Evolutionary conservation across 164 flowering plant genomes (phyloP).

Genomic region (Chloranthus sessilifolius): DNA sequence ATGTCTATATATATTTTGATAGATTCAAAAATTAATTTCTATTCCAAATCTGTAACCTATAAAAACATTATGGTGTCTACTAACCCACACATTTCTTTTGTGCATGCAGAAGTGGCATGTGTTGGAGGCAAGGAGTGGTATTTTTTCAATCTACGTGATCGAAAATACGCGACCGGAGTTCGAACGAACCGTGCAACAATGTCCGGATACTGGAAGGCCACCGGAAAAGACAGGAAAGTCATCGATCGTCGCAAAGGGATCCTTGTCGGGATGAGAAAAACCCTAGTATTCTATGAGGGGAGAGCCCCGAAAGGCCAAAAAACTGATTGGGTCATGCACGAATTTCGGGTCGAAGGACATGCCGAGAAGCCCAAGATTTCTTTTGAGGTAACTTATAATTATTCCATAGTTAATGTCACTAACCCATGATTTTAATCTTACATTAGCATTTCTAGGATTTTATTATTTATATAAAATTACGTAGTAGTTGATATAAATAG

Average conservation of each 20-base stretch:
- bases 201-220: slow-evolving; percentile 74
- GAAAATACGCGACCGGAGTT: slow-evolving; percentile 62
- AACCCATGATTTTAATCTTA: background rate
- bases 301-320: slow-evolving; percentile 69
- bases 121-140: slow-evolving; percentile 75
- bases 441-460: background rate
- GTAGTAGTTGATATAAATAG: too few species aligned
- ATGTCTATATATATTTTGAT: background rate
- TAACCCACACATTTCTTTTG: too few species aligned
- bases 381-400: slow-evolving; percentile 27
- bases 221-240: slow-evolving; percentile 58
- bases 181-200: slow-evolving; percentile 64
- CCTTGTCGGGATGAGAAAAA: slow-evolving; percentile 75
- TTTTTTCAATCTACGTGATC: slow-evolving; percentile 53
- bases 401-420: background rate
- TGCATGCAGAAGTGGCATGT: slow-evolving; percentile 37
- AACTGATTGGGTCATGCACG: slow-evolving; percentile 80
- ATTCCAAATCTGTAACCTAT: too few species aligned
- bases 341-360: slow-evolving; percentile 53
- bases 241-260: slow-evolving; percentile 17
- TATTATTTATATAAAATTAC: too few species aligned
- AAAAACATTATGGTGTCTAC: too few species aligned
- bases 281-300: slow-evolving; percentile 63
- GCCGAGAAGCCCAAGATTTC: slow-evolving; percentile 18
- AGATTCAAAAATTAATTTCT: background rate